Conservation (phyloP, 176 grass and related monocot genomes). For the Musa schizocarpa region DNA sequence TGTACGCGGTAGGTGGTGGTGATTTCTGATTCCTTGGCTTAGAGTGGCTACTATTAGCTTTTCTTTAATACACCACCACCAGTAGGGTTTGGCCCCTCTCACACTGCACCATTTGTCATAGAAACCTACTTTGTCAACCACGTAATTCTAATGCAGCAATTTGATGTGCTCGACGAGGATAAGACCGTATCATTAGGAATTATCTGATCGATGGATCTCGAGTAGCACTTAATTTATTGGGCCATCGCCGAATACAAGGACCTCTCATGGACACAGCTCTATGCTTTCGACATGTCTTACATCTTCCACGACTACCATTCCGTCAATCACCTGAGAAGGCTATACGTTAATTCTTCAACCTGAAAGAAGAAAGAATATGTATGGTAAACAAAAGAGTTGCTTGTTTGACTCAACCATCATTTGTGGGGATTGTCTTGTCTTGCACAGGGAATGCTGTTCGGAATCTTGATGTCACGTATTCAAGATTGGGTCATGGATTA, state of each 20-base stretch:
- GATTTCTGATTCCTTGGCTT: not conserved
- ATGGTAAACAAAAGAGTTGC: not conserved
- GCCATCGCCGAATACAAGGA: no score
- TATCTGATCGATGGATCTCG: no score
- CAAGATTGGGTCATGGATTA: not conserved
- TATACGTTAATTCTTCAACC: no score
- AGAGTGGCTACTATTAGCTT: not conserved
- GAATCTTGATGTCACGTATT: constrained; percentile 3
- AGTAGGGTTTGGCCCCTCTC: not conserved
- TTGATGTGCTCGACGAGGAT: no score
- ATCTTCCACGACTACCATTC: no score
- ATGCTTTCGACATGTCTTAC: no score
- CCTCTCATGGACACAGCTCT: no score
- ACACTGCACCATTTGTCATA: not conserved
- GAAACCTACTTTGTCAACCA: not conserved
- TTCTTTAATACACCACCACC: not conserved
- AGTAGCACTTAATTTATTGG: no score
- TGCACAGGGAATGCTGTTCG: constrained; percentile 4
- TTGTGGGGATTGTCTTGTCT: constrained; percentile 5
- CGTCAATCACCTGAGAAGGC: no score
- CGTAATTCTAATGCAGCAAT: no score
- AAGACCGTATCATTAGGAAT: no score
- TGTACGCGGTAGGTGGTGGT: not conserved
- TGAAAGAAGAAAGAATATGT: not conserved
- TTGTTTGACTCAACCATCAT: constrained; percentile 5